Base-by-base conservation (phyloP, 2,329 filamentous ascomycete genomes). In the Pseudomassariella vexata region DNA sequence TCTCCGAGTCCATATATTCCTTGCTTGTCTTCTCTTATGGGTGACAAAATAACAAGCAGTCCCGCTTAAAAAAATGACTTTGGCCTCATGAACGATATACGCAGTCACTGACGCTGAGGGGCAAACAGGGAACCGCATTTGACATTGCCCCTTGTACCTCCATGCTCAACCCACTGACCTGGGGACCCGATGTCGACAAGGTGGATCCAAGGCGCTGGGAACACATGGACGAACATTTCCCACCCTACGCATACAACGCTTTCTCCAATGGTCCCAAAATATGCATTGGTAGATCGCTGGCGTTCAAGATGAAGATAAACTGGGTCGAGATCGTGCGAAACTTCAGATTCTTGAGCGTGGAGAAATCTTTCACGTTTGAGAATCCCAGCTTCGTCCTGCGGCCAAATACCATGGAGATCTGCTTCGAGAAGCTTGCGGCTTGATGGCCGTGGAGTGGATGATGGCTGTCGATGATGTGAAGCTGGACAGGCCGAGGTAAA, bases 121-220 rank as follows among this genome's bases (percentile, higher is more conserved):
- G n/a, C n/a, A n/a, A n/a, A n/a, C n/a, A n/a, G n/a, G n/a, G n/a
- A 3, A 64, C 59, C 0, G 33, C 46, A 4, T 30, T 64, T 1
- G 45, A 55, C 22, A 44, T 62, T 19, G 49, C 54, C 12, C 53
- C 57, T 1, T 48, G 50, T 4, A 49, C 60, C 14, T 48, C 56
- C 17, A 54, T 57, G 39, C 45, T 48, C 5, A 53, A 56, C 39
- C 52, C 53, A 1, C 22, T 34, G 1, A 46, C 63, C 26, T 65
- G 61, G 62, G 62, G 61, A 1, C 32, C 44, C 0, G 53, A 60
- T 14, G 59, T 50, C 5, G 46, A 50, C 23, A 47, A 53, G 8
- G 59, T 63, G 32, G 48, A 55, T 10, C 61, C 60, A 2, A 54
- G 56, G 16, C 53, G 60, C 20, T 64, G 60, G 60, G 33, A 42